Evolutionary conservation across 148 eudicot species (phyloP).

Genomic region (Vaccinium corymbosum): DNA sequence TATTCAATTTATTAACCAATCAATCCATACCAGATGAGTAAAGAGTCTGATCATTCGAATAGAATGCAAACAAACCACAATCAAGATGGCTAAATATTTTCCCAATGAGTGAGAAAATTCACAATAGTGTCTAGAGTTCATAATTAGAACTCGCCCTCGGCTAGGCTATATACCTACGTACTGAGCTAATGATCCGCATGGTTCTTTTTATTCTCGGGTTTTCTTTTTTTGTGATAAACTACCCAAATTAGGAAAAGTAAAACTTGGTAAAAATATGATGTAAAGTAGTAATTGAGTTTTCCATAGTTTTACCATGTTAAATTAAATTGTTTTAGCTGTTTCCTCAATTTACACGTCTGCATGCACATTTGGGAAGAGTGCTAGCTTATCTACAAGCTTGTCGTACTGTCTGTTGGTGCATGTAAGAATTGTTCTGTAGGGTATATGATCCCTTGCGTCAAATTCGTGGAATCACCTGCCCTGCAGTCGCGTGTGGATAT

Average conservation of each 20-base stretch:
- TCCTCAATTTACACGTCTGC: neutral
- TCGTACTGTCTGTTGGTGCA: neutral
- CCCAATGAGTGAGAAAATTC: no score
- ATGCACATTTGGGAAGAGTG: neutral
- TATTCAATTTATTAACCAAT: neutral
- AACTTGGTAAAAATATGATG: no score
- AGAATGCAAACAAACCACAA: neutral
- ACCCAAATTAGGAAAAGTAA: no score
- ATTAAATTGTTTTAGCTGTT: neutral
- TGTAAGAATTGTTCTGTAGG: neutral
- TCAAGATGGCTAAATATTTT: no score
- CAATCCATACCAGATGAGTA: neutral
- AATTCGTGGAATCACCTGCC: neutral
- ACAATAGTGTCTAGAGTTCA: no score
- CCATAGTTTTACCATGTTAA: neutral
- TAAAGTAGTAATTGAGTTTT: no score
- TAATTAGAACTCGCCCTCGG: no score
- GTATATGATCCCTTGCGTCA: no score
- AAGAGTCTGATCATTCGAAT: neutral
- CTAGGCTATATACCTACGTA: no score
- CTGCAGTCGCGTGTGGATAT: neutral
- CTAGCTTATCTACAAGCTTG: neutral
- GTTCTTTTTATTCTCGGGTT: no score
- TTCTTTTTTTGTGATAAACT: no score
- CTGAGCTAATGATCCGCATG: no score